A percentile compares a stretch with the other conserved stretches of the same genome.
Evolutionary conservation across 2,329 filamentous ascomycete genomes (phyloP).

Genomic region (Penicillium oxalicum): DNA sequence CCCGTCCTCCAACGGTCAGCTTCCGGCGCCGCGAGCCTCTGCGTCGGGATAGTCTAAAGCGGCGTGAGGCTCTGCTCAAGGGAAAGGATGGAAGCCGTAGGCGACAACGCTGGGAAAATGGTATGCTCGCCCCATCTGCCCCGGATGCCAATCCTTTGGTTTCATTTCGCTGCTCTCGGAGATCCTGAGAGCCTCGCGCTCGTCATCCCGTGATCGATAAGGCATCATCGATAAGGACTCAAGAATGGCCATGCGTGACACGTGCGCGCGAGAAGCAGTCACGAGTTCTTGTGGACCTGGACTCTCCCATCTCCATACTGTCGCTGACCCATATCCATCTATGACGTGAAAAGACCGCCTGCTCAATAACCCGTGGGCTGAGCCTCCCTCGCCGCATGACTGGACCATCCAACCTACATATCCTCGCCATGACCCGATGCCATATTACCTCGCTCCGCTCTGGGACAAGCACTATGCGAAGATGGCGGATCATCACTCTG

Average conservation of each 20-base stretch:
- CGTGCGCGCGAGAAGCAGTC: too few species aligned
- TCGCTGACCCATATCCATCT: too few species aligned
- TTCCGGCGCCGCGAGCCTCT: slow-evolving; percentile 50
- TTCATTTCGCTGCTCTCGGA: too few species aligned
- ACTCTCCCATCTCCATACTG: too few species aligned
- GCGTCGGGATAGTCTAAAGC: slow-evolving; percentile 56
- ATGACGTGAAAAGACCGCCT: slow-evolving; percentile 61
- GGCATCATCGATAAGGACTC: too few species aligned
- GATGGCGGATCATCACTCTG: slow-evolving; percentile 31
- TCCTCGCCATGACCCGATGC: slow-evolving; percentile 64
- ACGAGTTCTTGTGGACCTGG: too few species aligned
- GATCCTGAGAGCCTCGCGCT: too few species aligned
- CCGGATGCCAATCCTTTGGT: not conserved
- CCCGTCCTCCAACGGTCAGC: slow-evolving; percentile 33
- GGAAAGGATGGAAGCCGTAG: slow-evolving; percentile 86
- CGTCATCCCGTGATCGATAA: too few species aligned
- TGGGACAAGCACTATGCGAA: slow-evolving; percentile 62
- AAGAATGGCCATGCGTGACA: too few species aligned
- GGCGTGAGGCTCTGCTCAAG: slow-evolving; percentile 71
- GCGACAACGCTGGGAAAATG: slow-evolving; percentile 90
- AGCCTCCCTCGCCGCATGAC: slow-evolving; percentile 75
- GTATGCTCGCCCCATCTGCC: slow-evolving; percentile 43
- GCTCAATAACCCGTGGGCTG: slow-evolving; percentile 75
- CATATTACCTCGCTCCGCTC: slow-evolving; percentile 80
- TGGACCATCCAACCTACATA: slow-evolving; percentile 80